Percentiles rank a stretch among this genome's conserved stretches.
phyloP scores from a whole-genome alignment of 225 moss, liverwort and hornwort genomes.

The Rhytidiadelphus loreus region DNA sequence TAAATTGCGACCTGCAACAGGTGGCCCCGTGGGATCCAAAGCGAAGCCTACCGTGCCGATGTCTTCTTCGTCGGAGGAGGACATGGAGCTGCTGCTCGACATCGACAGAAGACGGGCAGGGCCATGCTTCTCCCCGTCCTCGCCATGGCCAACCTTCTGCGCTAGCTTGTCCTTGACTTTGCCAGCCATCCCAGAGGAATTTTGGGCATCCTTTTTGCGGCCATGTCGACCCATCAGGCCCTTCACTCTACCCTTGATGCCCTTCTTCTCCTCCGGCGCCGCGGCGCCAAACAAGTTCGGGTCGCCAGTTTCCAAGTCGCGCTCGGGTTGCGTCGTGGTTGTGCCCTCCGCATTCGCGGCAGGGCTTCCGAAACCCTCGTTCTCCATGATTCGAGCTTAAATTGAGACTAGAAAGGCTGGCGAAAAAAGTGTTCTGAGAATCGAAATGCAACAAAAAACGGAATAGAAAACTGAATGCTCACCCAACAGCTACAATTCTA shows the following conservation, averaged over 20 bases:
- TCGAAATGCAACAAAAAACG: neutral
- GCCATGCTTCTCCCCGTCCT: neutral
- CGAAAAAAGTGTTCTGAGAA: neutral
- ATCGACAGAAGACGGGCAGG: neutral
- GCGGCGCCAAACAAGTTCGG: conserved; percentile 8
- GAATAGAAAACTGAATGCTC: neutral
- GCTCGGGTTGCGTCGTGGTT: conserved; percentile 20
- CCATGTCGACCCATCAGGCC: neutral
- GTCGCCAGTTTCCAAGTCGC: conserved; percentile 4
- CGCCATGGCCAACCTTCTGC: neutral
- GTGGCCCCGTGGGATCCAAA: conserved; percentile 23
- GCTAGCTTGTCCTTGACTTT: conserved; percentile 1
- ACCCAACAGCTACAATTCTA: neutral
- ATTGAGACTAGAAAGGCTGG: neutral
- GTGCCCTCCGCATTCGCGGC: neutral
- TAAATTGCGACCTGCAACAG: conserved; percentile 8
- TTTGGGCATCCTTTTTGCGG: neutral
- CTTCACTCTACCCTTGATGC: conserved; percentile 25
- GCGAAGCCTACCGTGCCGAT: conserved; percentile 19
- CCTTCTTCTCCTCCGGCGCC: conserved; percentile 17
- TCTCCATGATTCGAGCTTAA: neutral
- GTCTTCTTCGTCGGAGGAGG: conserved; percentile 29
- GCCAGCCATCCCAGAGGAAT: neutral
- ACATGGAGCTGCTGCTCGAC: conserved; percentile 7
- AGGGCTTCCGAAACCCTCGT: neutral